A percentile compares a stretch with the other conserved stretches of the same genome.
These are phyloP conservation scores for Aspergillus chevalieri DNA, from an alignment of 2,329 filamentous ascomycete genomes.

Conservation along the genomic window DNA sequence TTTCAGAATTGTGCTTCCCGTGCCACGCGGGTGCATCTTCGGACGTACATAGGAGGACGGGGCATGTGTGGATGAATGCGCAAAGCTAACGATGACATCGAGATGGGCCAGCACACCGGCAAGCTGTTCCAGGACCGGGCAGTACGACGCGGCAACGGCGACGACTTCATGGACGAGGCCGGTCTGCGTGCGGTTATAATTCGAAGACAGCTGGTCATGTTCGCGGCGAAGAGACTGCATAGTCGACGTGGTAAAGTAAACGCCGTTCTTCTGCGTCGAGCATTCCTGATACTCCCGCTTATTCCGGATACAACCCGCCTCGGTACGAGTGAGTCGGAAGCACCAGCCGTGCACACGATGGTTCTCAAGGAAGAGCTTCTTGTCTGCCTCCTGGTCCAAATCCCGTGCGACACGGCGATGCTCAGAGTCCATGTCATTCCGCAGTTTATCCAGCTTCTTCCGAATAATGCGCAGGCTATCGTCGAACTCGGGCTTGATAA, in stretches of 20 bases:
- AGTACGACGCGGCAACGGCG: slow-evolving; percentile 86
- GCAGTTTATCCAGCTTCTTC: slow-evolving; percentile 80
- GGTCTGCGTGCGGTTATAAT: slow-evolving; percentile 90
- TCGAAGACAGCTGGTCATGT: slow-evolving; percentile 87
- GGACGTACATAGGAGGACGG: slow-evolving; percentile 87
- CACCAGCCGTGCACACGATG: slow-evolving; percentile 96
- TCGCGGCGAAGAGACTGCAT: slow-evolving; percentile 78
- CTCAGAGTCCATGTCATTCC: slow-evolving; percentile 75
- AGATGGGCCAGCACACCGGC: slow-evolving; percentile 85
- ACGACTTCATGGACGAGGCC: slow-evolving; percentile 91
- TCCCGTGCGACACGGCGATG: slow-evolving; percentile 71
- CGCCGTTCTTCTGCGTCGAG: slow-evolving; percentile 97
- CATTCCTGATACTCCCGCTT: slow-evolving; percentile 87
- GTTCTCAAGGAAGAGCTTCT: slow-evolving; percentile 96
- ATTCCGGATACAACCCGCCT: slow-evolving; percentile 88
- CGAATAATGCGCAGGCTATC: slow-evolving; percentile 80
- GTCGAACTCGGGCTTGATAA: slow-evolving; percentile 98
- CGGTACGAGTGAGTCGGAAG: slow-evolving; percentile 82
- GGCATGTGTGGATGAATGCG: slow-evolving; percentile 87
- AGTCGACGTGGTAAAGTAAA: slow-evolving; percentile 88
- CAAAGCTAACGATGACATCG: slow-evolving; percentile 90
- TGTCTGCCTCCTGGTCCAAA: slow-evolving; percentile 86
- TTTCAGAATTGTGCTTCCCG: slow-evolving; percentile 80
- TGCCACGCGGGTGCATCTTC: slow-evolving; percentile 80
- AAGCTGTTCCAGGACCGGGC: slow-evolving; percentile 81